Conservation (phyloP, 495 filamentous ascomycete genomes). For the Aspergillus cristatus region DNA sequence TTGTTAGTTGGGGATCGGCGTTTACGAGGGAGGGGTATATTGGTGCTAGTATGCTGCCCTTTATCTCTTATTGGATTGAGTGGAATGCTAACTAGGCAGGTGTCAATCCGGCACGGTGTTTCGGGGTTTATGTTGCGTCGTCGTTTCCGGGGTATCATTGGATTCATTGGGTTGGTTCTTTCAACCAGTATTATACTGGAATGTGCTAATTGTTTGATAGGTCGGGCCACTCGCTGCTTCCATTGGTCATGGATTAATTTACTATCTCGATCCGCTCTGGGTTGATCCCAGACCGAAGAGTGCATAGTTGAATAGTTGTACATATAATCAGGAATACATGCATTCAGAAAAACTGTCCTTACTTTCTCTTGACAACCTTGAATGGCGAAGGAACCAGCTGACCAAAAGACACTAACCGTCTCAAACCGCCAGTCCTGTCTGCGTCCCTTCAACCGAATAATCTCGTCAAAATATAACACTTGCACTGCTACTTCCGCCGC, state of each 20-base stretch:
- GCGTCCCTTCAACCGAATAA: too few species aligned
- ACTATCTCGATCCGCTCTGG: conserved; percentile 24
- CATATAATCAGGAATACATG: too few species aligned
- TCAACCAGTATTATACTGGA: background rate
- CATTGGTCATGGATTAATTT: conserved; percentile 19
- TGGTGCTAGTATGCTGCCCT: conserved; percentile 21
- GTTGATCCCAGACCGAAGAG: conserved; percentile 4
- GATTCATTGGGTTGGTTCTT: conserved; percentile 26
- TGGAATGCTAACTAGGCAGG: conserved; percentile 9
- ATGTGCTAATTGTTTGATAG: conserved; percentile 11
- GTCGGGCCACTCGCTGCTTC: conserved; percentile 20
- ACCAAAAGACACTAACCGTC: too few species aligned
- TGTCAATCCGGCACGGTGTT: conserved; percentile 28
- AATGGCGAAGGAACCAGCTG: too few species aligned
- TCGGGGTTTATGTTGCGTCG: conserved; percentile 23
- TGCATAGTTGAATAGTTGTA: background rate
- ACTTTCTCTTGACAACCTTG: too few species aligned
- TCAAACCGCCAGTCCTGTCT: too few species aligned
- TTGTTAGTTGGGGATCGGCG: conserved; percentile 36
- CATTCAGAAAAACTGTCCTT: too few species aligned
- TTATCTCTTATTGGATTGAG: background rate
- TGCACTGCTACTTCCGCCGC: too few species aligned
- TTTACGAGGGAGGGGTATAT: conserved; percentile 37
- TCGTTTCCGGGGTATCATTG: conserved; percentile 25
- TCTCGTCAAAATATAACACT: too few species aligned